phyloP scores from a whole-genome alignment of 2,329 filamentous ascomycete species.

The Dothideomycetes sp. region DNA sequence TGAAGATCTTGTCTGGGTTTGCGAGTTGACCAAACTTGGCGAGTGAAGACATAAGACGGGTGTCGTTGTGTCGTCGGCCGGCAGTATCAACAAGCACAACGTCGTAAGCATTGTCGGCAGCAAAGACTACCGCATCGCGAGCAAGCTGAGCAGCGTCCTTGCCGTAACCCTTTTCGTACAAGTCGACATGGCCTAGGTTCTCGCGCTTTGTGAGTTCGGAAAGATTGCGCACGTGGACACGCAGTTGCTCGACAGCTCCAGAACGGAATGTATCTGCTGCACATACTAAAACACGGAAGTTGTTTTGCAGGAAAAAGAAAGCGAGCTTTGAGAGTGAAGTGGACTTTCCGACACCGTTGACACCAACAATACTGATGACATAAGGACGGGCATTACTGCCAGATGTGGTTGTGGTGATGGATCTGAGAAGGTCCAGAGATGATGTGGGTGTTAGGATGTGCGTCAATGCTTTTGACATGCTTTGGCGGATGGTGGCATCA shows the following conservation, averaged over 20 bases:
- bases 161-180: slow-evolving; percentile 96
- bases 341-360: slow-evolving; percentile 97
- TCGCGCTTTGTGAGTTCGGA: slow-evolving; percentile 81
- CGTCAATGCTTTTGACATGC: slow-evolving; percentile 84
- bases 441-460: slow-evolving; percentile 95
- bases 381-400: slow-evolving; percentile 65
- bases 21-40: slow-evolving; percentile 98
- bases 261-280: slow-evolving; percentile 96
- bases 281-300: slow-evolving; percentile 87
- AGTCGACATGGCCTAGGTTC: slow-evolving; percentile 67
- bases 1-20: slow-evolving; percentile 94
- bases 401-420: slow-evolving; percentile 73
- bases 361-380: slow-evolving; percentile 94
- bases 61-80: slow-evolving; percentile 88
- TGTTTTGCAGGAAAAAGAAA: slow-evolving; percentile 95
- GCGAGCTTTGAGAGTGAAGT: slow-evolving; percentile 97
- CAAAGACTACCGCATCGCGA: slow-evolving; percentile 81
- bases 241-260: slow-evolving; percentile 91
- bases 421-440: slow-evolving; percentile 85
- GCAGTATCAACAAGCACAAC: slow-evolving; percentile 97
- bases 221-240: slow-evolving; percentile 88
- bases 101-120: slow-evolving; percentile 63
- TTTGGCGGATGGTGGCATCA: slow-evolving; percentile 70
- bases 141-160: slow-evolving; percentile 95
- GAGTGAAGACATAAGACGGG: slow-evolving; percentile 87